Conservation (phyloP, 192 early-diverging fungal genomes). For the Geosiphon pyriformis region DNA sequence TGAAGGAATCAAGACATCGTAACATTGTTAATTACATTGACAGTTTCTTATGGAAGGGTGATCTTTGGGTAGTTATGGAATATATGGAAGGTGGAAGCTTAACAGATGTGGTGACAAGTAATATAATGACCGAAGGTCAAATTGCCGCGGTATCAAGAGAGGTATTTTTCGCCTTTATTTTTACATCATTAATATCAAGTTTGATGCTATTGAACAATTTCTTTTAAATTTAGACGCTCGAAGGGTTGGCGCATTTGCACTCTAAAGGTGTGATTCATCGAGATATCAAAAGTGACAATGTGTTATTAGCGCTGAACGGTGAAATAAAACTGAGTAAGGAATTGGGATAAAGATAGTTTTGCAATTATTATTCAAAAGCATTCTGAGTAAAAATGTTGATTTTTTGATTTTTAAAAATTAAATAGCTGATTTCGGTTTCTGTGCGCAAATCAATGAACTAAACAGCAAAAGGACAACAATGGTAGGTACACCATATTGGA, state of each 20-base stretch:
- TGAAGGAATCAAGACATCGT: conserved; percentile 74
- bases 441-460: conserved; percentile 69
- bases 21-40: conserved; percentile 88
- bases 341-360: neutral
- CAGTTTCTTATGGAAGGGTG: conserved; percentile 66
- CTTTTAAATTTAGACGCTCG: conserved; percentile 51
- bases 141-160: conserved; percentile 77
- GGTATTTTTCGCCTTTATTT: too few relatives aligned
- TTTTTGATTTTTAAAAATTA: neutral
- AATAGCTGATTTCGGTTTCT: conserved; percentile 82
- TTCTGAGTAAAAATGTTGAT: neutral
- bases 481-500: conserved; percentile 92
- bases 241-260: conserved; percentile 72
- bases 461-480: conserved; percentile 70
- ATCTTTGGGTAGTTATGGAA: conserved; percentile 90
- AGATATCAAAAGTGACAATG: conserved; percentile 86
- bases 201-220: too few relatives aligned
- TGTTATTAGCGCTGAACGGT: conserved; percentile 60
- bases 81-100: conserved; percentile 87
- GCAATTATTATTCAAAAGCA: conserved; percentile 8
- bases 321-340: conserved; percentile 66
- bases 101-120: conserved; percentile 76
- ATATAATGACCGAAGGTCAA: conserved; percentile 74
- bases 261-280: conserved; percentile 71
- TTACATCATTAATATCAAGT: too few relatives aligned